Percentiles rank a stretch among this genome's conserved stretches.
phyloP scores from a whole-genome alignment of 352 stramenopile genomes.

The Phytophthora pini region DNA sequence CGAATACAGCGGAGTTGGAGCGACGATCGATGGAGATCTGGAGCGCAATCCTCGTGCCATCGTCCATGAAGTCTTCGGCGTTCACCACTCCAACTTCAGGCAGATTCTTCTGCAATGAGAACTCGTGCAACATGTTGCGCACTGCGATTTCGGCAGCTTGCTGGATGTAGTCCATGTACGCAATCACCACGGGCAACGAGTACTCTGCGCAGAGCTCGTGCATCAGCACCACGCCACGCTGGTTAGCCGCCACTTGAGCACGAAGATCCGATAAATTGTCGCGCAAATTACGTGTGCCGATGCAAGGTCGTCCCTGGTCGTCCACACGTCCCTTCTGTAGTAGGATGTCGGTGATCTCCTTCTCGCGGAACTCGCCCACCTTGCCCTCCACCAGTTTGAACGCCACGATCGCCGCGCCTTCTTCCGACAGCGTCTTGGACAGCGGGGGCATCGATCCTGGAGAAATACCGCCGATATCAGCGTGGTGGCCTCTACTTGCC shows the following conservation, averaged over 20 bases:
- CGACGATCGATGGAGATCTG: conserved; percentile 95
- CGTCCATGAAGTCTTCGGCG: conserved; percentile 98
- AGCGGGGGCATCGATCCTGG: conserved; percentile 96
- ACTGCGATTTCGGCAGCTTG: conserved; percentile 95
- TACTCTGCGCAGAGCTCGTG: conserved; percentile 96
- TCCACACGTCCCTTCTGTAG: conserved; percentile 88
- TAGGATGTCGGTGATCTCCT: conserved; percentile 97
- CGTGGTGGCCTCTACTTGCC: conserved; percentile 97
- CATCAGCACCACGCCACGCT: conserved; percentile 96
- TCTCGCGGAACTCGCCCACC: conserved; percentile 95
- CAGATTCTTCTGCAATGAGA: conserved; percentile 84
- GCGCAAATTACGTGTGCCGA: conserved; percentile 95
- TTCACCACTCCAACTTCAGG: conserved; percentile 87
- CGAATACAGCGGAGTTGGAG: conserved; percentile 93
- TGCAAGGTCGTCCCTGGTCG: conserved; percentile 82
- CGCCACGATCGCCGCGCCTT: conserved; percentile 98
- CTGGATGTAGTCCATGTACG: conserved; percentile 99
- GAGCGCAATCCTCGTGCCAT: conserved; percentile 97
- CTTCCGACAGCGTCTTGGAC: conserved; percentile 95
- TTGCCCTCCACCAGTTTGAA: conserved; percentile 98
- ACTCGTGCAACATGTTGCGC: conserved; percentile 95
- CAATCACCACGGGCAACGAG: conserved; percentile 93
- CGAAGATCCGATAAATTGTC: conserved; percentile 98
- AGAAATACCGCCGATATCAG: conserved; percentile 98
- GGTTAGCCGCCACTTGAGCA: conserved; percentile 98